Evolutionary conservation across 106 monocot genomes (phyloP).

Genomic region (Gastrodia elata): DNA sequence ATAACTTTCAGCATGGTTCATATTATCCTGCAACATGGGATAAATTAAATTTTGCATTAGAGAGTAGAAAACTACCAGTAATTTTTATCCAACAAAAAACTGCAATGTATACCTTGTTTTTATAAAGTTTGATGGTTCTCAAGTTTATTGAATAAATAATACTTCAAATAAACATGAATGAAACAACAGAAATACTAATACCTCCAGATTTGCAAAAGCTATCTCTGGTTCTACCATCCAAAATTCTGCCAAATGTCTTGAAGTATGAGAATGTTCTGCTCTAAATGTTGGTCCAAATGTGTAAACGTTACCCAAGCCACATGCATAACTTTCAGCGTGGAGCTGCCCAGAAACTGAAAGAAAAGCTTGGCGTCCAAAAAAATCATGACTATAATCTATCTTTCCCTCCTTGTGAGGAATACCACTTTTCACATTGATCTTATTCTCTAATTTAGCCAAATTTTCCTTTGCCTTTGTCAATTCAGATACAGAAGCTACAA

Average conservation of each 20-base stretch:
- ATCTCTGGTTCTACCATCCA: slow-evolving; percentile 99
- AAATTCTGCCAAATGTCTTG: slow-evolving; percentile 92
- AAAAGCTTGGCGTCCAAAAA: slow-evolving; percentile 86
- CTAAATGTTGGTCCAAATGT: slow-evolving; percentile 98
- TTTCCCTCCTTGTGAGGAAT: slow-evolving; percentile 60
- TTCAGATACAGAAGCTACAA: slow-evolving; percentile 48
- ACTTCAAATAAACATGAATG: not conserved
- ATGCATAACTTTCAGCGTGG: slow-evolving; percentile 89
- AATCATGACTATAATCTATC: slow-evolving; percentile 64
- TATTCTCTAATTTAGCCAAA: slow-evolving; percentile 62
- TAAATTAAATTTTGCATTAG: not conserved
- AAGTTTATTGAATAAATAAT: not conserved
- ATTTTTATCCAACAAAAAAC: not conserved
- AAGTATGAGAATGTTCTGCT: slow-evolving; percentile 92
- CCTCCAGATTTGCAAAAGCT: slow-evolving; percentile 89
- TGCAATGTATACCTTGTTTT: not conserved
- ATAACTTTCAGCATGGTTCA: slow-evolving; percentile 64
- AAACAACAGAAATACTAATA: slow-evolving; percentile 8
- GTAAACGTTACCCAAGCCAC: slow-evolving; percentile 88
- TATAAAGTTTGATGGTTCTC: not conserved
- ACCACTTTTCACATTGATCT: slow-evolving; percentile 68
- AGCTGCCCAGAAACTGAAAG: slow-evolving; percentile 87
- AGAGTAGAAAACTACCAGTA: not conserved
- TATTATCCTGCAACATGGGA: slow-evolving; percentile 43
- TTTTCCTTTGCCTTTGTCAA: slow-evolving; percentile 62